phyloP scores from a whole-genome alignment of 2,329 filamentous ascomycete genomes.

The Alternaria sp. region DNA sequence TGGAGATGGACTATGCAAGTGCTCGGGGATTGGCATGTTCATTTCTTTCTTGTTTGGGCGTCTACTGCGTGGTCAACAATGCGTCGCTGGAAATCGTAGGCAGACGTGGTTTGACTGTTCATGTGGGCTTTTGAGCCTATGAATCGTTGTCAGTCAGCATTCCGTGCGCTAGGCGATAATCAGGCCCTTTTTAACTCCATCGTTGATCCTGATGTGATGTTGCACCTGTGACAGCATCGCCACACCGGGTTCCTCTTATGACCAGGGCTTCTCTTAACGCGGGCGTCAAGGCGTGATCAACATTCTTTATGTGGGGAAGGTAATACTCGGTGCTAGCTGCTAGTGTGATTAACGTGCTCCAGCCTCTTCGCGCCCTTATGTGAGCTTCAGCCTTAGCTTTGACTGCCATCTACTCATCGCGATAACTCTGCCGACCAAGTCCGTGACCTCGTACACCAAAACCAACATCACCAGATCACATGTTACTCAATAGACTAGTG shows the following conservation, averaged over 20 bases:
- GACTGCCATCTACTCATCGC: background rate
- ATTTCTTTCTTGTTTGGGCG: background rate
- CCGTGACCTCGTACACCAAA: background rate
- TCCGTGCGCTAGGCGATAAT: background rate
- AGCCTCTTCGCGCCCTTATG: background rate
- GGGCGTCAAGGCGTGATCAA: background rate
- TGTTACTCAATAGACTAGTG: background rate
- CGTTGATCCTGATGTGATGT: background rate
- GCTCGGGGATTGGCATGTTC: background rate
- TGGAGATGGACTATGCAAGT: background rate
- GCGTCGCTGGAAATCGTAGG: background rate
- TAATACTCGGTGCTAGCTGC: background rate
- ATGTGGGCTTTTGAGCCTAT: background rate
- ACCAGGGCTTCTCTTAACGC: background rate
- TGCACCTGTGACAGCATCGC: background rate
- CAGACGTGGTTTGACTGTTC: background rate
- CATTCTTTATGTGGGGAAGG: background rate
- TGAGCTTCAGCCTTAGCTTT: constrained; percentile 3
- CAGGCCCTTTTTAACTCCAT: background rate
- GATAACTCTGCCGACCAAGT: background rate
- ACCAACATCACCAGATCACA: background rate
- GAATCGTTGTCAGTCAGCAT: background rate
- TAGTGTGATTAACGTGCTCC: background rate
- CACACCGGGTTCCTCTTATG: background rate
- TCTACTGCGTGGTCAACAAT: background rate